Evolutionary conservation across 495 filamentous ascomycete genomes (phyloP), one percentile per base, ranked within the genome.

Genomic region (Trichoderma reesei): DNA sequence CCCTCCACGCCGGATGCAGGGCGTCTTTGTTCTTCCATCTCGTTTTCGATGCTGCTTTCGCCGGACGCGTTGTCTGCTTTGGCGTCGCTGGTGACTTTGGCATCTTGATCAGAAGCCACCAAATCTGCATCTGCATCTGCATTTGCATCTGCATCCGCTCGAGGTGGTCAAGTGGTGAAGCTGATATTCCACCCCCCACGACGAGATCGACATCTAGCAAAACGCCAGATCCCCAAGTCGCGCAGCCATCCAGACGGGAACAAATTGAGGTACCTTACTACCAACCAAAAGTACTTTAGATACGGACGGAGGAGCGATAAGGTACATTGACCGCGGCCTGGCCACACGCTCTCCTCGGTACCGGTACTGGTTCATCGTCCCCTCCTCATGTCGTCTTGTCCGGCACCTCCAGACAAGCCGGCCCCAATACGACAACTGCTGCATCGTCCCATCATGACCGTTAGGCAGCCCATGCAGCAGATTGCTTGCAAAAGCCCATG

Each of bases 371-470:
- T 26, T 26, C 26, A 26, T 26, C 26, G 26, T 26, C 26, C 26
- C 26, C 26, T 26, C 26, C 26, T 26, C 26, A 26, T 26, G 26
- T 26, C 26, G 26, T 26, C 26, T 26, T 26, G n/a, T 39, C n/a
- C 44, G 9, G 14, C 3, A 48, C 18, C 44, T 18, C 16, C 44
- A 48, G 16, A 39, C 44, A 18, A 48, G 16, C 44, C 44, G 44
- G 9, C 44, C 41, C 51, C 51, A 56, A 56, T 56, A 56, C 51
- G 51, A 56, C 18, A 56, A 18, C 16, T 26, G 51, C 51, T 34
- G 51, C 51, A 56, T 33, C 34, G 51, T 31, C 51, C 51, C 51
- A 56, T 56, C 51, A 56, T 48, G 26, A 33, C 18, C 14, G 33
- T 6, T 39, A 39, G 11, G 38, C 38, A 39, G 34, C 51, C 51